Evolutionary conservation across 1,139 yeast species (phyloP).

Genomic region (Schizosaccharomyces versatilis): DNA sequence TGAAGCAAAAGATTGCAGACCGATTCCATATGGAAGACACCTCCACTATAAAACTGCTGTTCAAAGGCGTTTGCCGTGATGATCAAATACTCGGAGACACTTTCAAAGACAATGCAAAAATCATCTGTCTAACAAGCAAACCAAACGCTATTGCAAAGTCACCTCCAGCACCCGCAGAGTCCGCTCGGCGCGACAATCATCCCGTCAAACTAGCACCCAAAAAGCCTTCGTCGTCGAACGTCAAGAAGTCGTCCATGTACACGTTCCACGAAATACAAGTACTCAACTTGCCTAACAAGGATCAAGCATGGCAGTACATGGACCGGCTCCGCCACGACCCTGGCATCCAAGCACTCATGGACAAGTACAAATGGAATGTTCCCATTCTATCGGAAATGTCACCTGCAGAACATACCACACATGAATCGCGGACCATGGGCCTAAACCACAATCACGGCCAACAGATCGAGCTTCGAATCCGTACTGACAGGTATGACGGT

Average conservation of each 20-base stretch:
- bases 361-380: conserved; percentile 19
- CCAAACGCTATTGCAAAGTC: neutral
- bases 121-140: neutral
- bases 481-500: conserved; percentile 23
- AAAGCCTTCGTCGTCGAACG: neutral
- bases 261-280: conserved; percentile 20
- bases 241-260: conserved; percentile 12
- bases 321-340: conserved; percentile 19
- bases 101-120: neutral
- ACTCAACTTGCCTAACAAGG: conserved; percentile 19
- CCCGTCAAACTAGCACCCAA: neutral
- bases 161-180: neutral
- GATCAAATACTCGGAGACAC: neutral
- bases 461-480: conserved; percentile 20
- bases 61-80: neutral
- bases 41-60: neutral
- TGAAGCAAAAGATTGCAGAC: neutral
- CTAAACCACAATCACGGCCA: conserved; percentile 21
- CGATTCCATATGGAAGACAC: too few species aligned
- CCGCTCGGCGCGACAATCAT: neutral
- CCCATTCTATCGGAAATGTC: conserved; percentile 23
- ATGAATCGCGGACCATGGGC: conserved; percentile 17
- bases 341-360: conserved; percentile 22
- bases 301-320: conserved; percentile 17
- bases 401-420: conserved; percentile 21